phyloP scores from a whole-genome alignment of 2,329 filamentous ascomycete species.

The Davidsoniella virescens region DNA sequence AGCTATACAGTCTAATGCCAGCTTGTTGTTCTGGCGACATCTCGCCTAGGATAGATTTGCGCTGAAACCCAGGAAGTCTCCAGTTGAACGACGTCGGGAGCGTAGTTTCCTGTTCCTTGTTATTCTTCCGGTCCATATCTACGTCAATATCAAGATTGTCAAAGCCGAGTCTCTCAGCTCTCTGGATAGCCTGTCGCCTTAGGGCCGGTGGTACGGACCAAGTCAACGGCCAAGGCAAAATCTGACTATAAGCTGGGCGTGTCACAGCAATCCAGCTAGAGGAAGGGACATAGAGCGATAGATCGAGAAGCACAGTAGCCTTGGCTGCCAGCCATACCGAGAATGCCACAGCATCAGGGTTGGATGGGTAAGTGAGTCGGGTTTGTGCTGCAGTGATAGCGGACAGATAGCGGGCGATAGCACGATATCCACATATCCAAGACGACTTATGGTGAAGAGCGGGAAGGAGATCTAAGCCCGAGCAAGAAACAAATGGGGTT shows the following conservation, averaged over 20 bases:
- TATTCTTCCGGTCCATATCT: constrained; percentile 20
- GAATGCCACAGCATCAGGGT: constrained; percentile 35
- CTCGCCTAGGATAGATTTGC: constrained; percentile 43
- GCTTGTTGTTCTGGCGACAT: constrained; percentile 55
- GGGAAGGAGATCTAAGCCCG: constrained; percentile 34
- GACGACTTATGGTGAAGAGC: constrained; percentile 33
- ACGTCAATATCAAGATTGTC: constrained; percentile 49
- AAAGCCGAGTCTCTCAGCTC: constrained; percentile 55
- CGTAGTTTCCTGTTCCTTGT: constrained; percentile 16
- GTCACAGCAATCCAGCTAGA: constrained; percentile 70
- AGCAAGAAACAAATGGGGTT: constrained; percentile 11
- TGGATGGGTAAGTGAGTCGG: constrained; percentile 24
- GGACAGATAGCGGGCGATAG: constrained; percentile 42
- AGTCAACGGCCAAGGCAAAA: constrained; percentile 74
- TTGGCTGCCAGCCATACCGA: constrained; percentile 57
- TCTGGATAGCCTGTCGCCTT: constrained; percentile 50
- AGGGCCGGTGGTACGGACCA: constrained; percentile 68
- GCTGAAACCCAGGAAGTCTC: constrained; percentile 21
- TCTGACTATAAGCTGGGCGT: constrained; percentile 60
- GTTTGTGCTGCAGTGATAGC: constrained; percentile 21
- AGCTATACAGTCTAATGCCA: constrained; percentile 58
- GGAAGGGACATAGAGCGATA: constrained; percentile 78
- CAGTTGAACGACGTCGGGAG: constrained; percentile 26
- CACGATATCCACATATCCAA: constrained; percentile 43
- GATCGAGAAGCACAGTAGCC: constrained; percentile 63